Base-by-base conservation (phyloP, 257 asterid genomes). In the Cruciata laevipes region DNA sequence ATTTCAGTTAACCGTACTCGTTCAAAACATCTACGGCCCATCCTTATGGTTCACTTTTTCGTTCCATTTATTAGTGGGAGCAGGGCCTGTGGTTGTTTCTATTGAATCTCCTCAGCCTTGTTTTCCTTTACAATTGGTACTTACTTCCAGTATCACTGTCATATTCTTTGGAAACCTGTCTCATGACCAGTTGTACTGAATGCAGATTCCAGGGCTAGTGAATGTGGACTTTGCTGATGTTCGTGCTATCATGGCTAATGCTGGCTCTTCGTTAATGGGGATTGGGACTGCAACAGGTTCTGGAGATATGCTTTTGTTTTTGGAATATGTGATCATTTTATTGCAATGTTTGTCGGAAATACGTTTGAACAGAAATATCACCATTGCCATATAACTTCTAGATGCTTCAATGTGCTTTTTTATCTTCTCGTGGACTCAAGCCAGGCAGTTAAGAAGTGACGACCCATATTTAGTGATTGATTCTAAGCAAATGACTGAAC, bases 141-240 rank as follows among this genome's bases (percentile, higher is more conserved):
- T 25, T 66, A 24, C n/a, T 71, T 35, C 30, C 13, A 9, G 3
- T 32, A 63, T 31, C 51, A 2, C 57, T 33, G 35, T 10, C 17
- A 53, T 37, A 56, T 65, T 65, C 17, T 53, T 53, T 61, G 25
- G 59, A 63, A 56, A 33, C 6, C 52, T 31, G 47, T 27, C 37
- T 27, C 37, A 52, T 27, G 31, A 33, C 65, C 25, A 44, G 18
- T 75, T 84, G 27, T 71, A 30, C 69, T 69, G 61, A 60, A 56
- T 81, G 84, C 96, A 92, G 98, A 86, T 92, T 67, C 98, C 98
- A 0, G 98, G 98, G 65, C 82, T 92, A 63, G 98, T 89, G 4
- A 92, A 92, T 76, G 98, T 92, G 51, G 98, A 92, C 83, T 92
- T 92, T 82, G 98, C 97, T 76, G 98, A 92, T 82, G 97, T 92